Evolutionary conservation across 495 filamentous ascomycete genomes (phyloP).

Genomic region (Amniculicola lignicola): DNA sequence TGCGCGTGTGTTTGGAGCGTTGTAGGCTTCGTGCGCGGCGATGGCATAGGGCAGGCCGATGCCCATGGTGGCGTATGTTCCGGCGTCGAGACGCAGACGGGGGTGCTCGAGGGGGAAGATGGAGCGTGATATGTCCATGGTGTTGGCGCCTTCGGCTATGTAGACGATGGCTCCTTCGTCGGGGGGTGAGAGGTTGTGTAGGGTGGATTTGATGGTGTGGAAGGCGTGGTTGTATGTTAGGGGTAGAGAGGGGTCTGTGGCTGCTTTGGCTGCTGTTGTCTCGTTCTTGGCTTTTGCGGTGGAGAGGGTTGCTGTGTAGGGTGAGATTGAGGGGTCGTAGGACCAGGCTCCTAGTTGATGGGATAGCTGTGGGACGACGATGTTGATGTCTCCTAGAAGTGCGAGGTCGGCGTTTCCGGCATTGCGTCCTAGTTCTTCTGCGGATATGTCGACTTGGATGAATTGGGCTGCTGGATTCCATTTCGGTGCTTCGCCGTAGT

Average conservation of each 20-base stretch:
- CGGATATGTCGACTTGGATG: slow-evolving; percentile 58
- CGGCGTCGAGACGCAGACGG: slow-evolving; percentile 60
- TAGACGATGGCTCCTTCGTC: slow-evolving; percentile 56
- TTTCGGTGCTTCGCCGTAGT: slow-evolving; percentile 59
- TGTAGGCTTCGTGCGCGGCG: slow-evolving; percentile 60
- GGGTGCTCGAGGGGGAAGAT: slow-evolving; percentile 59
- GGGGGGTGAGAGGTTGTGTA: slow-evolving; percentile 40
- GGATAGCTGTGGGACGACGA: slow-evolving; percentile 52
- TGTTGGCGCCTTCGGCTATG: slow-evolving; percentile 65
- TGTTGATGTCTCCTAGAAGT: slow-evolving; percentile 53
- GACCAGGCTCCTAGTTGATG: slow-evolving; percentile 46
- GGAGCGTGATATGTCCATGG: slow-evolving; percentile 65
- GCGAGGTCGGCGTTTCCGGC: slow-evolving; percentile 47
- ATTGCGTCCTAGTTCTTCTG: slow-evolving; percentile 54
- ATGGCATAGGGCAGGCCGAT: slow-evolving; percentile 63
- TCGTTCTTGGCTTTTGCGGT: slow-evolving; percentile 51
- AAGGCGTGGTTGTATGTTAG: slow-evolving; percentile 57
- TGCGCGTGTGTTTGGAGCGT: slow-evolving; percentile 39
- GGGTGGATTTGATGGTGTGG: slow-evolving; percentile 52
- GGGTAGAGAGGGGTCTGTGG: slow-evolving; percentile 31
- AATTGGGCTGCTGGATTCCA: slow-evolving; percentile 54
- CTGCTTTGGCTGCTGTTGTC: neutral
- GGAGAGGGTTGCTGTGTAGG: slow-evolving; percentile 39
- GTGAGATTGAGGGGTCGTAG: slow-evolving; percentile 40
- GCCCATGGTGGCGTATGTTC: slow-evolving; percentile 68